phyloP scores from a whole-genome alignment of 164 flowering plant species.

The Liquidambar formosana region DNA sequence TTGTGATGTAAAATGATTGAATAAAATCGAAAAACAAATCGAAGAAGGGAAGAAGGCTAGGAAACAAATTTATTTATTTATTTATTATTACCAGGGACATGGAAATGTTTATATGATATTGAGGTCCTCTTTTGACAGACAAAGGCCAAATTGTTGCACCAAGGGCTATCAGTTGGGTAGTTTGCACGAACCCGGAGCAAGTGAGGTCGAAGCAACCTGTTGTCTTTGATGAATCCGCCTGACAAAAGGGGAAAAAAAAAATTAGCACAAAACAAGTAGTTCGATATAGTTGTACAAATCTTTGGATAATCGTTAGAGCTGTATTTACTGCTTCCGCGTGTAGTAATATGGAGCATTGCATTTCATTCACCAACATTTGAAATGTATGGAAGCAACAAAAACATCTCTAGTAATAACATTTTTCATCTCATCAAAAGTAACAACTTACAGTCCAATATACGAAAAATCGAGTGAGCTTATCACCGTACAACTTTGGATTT shows the following conservation, averaged over 20 bases:
- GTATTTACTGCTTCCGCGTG: too few species aligned
- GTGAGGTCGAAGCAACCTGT: constrained; percentile 27
- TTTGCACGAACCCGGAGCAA: constrained; percentile 26
- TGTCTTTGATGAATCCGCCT: constrained; percentile 12
- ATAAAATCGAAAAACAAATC: too few species aligned
- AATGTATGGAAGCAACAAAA: too few species aligned
- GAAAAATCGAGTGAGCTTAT: constrained; percentile 7
- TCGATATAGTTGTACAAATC: too few species aligned
- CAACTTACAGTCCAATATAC: constrained; percentile 30
- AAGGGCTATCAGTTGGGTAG: neutral
- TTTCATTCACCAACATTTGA: too few species aligned
- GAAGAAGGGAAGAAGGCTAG: too few species aligned
- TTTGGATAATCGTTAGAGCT: too few species aligned
- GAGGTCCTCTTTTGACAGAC: neutral
- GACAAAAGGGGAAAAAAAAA: neutral
- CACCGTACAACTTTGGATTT: constrained; percentile 25
- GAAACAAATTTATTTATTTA: too few species aligned
- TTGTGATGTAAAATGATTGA: too few species aligned
- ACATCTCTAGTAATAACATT: too few species aligned
- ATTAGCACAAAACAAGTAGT: neutral
- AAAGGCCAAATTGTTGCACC: constrained; percentile 1
- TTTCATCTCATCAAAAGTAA: too few species aligned
- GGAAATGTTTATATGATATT: constrained; percentile 4
- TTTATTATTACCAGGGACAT: constrained; percentile 16
- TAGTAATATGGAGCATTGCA: too few species aligned